Base-by-base conservation (phyloP, 1,284 basidiomycete genomes). In the Ustilago sp. region DNA sequence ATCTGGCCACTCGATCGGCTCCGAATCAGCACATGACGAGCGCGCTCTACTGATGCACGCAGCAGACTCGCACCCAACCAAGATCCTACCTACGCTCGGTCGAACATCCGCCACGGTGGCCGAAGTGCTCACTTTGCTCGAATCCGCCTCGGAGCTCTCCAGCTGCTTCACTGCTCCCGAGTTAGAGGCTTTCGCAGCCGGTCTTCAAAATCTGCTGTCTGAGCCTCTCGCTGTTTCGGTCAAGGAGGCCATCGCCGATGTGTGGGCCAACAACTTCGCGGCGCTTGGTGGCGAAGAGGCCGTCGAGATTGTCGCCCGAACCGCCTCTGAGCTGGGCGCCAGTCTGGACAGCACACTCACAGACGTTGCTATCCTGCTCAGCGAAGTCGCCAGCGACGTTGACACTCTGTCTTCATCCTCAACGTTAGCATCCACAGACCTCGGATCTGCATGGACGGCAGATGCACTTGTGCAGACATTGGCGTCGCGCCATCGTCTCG, bases 61-160 rank as follows among this genome's bases (percentile, higher is more conserved):
- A 0, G 69, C 74, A 2, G 69, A 73, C 17, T 63, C 66, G n/a
- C 74, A 77, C 13, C 60, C 69, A 4, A 68, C 69, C 52, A 53
- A 67, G 52, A 69, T 77, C 45, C 63, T 77, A 0, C 74, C 74
- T 4, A 65, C 70, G 8, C 60, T 77, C 1, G 69, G 74, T 43
- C 65, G 51, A 28, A 73, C 74, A 4, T 77, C 74, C 11, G 74
- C 69, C 12, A 77, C 74, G 6, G 74, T 77, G 4, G 74, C 63
- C 34, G 74, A 77, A 11, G 74, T 77, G 4, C 51, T 72, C 28
- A 69, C 69, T 7, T 23, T 73, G 43, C 62, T 73, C 47, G 69
- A 77, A 31, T 72, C 74, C 4, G 69, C 74, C 13, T 69, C 74
- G 13, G 63, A 72, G 2, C 67, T 77, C 19, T 51, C 66, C 8